Percentiles rank a stretch among this genome's conserved stretches.
Conservation (phyloP, 2,329 filamentous ascomycete species). For the Clarireedia homoeocarpa region DNA sequence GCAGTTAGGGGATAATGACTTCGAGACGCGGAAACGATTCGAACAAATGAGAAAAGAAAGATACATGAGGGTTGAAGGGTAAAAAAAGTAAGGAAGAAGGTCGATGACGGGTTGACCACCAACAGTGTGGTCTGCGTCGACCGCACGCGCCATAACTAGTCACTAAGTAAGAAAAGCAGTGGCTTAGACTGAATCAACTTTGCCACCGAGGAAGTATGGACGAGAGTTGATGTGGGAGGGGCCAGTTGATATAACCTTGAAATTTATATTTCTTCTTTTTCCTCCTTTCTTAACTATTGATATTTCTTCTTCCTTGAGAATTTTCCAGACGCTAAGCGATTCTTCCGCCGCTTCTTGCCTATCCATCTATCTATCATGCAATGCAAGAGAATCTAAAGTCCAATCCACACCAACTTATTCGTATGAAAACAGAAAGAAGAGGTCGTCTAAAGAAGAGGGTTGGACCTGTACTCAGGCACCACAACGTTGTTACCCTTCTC, state of each 20-base stretch:
- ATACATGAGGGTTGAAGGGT: too few species aligned
- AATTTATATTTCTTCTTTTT: background rate
- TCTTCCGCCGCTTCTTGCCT: background rate
- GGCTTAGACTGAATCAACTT: too few species aligned
- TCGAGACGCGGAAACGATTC: too few species aligned
- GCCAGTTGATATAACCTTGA: too few species aligned
- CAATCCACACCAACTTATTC: background rate
- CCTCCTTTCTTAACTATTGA: background rate
- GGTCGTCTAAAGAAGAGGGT: constrained; percentile 48
- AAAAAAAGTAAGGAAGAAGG: too few species aligned
- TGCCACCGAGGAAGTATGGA: too few species aligned
- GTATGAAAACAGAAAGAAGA: background rate
- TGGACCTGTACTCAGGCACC: constrained; percentile 54
- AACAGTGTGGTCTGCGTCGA: too few species aligned
- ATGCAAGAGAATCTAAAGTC: background rate
- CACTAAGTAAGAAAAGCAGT: too few species aligned
- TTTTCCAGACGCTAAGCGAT: background rate
- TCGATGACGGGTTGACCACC: too few species aligned
- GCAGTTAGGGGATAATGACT: background rate
- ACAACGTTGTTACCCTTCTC: constrained; percentile 41
- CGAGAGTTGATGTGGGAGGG: too few species aligned
- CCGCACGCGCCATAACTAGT: too few species aligned
- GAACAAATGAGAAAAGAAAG: too few species aligned
- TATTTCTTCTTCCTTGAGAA: background rate
- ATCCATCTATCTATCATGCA: background rate